A percentile compares a stretch with the other conserved stretches of the same genome.
Evolutionary conservation across 129 eudicot species (phyloP).

Genomic region (Logfia minima): DNA sequence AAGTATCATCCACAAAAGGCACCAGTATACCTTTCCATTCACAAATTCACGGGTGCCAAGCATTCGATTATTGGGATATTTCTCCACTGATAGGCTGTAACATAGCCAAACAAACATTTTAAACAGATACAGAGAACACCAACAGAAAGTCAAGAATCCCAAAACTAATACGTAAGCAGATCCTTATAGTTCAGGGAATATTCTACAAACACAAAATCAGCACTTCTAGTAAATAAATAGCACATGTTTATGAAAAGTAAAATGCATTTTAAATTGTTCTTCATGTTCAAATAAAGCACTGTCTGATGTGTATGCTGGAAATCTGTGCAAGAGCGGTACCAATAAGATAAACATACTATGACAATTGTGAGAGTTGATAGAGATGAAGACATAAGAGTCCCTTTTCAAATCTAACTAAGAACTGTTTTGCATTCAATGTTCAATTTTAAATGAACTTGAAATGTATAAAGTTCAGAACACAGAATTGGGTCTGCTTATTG

Average conservation of each 20-base stretch:
- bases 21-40: conserved; percentile 72
- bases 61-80: conserved; percentile 73
- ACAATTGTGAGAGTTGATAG: not conserved
- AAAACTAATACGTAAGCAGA: not conserved
- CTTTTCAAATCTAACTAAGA: not conserved
- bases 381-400: not conserved
- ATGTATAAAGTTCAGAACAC: not conserved
- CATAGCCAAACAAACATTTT: conserved; percentile 17
- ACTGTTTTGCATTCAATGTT: not conserved
- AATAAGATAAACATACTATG: not conserved
- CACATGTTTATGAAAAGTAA: not conserved
- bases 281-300: not conserved
- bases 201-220: not conserved
- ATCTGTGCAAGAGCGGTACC: not conserved
- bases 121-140: not conserved
- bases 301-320: not conserved
- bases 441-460: not conserved
- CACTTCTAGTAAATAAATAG: not conserved
- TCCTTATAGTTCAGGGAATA: not conserved
- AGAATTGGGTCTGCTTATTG: not conserved
- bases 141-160: not conserved
- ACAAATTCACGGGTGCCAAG: conserved; percentile 83
- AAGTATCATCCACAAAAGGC: not conserved
- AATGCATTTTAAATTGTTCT: not conserved
- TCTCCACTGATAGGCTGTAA: conserved; percentile 81